Percentiles rank a stretch among this genome's conserved stretches.
These are phyloP conservation scores for Solanum neorickii DNA, from an alignment of 257 asterid genomes.

Conservation along the genomic window DNA sequence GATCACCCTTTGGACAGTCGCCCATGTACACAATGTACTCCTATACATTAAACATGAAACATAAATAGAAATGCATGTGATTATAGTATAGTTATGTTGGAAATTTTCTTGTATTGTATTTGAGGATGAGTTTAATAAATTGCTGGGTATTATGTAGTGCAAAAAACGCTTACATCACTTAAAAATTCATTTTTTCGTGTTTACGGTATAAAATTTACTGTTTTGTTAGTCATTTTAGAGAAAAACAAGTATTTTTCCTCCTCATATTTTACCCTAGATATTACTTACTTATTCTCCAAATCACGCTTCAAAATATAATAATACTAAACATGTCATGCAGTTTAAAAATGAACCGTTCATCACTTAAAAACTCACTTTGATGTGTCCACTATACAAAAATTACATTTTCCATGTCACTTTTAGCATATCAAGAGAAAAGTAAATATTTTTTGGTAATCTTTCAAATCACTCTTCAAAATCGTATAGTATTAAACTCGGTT, in stretches of 20 bases:
- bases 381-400: too few relatives aligned
- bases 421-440: background rate
- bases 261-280: too few relatives aligned
- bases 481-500: background rate
- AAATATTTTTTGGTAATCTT: too few relatives aligned
- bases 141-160: background rate
- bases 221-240: too few relatives aligned
- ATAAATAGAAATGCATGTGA: background rate
- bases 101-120: background rate
- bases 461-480: background rate
- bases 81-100: background rate
- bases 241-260: too few relatives aligned
- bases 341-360: too few relatives aligned
- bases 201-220: too few relatives aligned
- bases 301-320: background rate
- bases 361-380: background rate
- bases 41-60: background rate
- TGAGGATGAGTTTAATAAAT: background rate
- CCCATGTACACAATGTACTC: slow-evolving; percentile 51
- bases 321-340: too few relatives aligned
- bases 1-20: slow-evolving; percentile 26
- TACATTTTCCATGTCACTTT: background rate
- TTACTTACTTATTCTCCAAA: background rate
- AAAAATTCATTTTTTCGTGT: background rate
- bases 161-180: background rate